Evolutionary conservation across 2,329 filamentous ascomycete species (phyloP).

Genomic region (Nothophoma quercina): DNA sequence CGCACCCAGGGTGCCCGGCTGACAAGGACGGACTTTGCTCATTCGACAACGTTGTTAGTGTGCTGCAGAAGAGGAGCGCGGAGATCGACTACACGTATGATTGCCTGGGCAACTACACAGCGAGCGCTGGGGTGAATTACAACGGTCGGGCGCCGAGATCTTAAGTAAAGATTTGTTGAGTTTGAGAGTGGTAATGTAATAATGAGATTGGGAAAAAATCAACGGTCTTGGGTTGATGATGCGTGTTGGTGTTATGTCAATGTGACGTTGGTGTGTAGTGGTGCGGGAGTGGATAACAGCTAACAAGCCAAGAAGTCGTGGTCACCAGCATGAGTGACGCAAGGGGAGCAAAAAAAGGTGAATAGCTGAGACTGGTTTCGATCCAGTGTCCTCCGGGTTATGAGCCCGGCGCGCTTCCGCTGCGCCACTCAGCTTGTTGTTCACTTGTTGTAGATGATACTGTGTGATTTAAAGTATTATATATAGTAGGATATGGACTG

Average conservation of each 20-base stretch:
- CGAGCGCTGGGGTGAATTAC: conserved; percentile 32
- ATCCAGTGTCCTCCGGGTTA: conserved; percentile 42
- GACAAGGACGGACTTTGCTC: conserved; percentile 38
- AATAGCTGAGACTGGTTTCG: conserved; percentile 32
- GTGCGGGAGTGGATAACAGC: no score
- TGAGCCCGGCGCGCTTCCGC: conserved; percentile 45
- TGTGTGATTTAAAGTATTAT: neutral
- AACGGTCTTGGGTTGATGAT: no score
- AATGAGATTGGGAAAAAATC: no score
- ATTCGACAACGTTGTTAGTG: conserved; percentile 38
- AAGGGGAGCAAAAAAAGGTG: conserved; percentile 12
- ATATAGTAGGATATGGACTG: no score
- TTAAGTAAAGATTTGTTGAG: neutral
- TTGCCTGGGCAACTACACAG: conserved; percentile 42
- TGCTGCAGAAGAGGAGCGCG: conserved; percentile 35
- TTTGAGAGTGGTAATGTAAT: neutral
- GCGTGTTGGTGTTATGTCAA: no score
- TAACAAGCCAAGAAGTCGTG: neutral
- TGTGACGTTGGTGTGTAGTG: no score
- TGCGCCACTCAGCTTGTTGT: conserved; percentile 36
- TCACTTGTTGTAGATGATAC: neutral
- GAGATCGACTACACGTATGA: conserved; percentile 42
- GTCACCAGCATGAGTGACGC: neutral
- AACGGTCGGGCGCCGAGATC: conserved; percentile 37
- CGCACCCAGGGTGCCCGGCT: conserved; percentile 30